Percentiles rank a stretch among this genome's conserved stretches.
Conservation (phyloP, 192 early-diverging fungal genomes). For the Entomortierella lignicola region DNA sequence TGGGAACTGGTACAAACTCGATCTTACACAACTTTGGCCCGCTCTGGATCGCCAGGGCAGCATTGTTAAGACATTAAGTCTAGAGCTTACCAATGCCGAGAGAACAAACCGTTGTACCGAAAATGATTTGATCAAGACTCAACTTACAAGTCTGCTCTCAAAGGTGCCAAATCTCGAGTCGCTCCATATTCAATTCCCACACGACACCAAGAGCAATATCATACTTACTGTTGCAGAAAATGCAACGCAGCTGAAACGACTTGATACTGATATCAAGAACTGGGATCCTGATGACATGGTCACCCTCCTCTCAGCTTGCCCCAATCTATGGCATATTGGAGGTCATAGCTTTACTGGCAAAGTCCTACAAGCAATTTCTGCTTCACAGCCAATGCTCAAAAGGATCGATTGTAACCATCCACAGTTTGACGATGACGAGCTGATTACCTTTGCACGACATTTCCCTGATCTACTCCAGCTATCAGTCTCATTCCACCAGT, state of each 20-base stretch:
- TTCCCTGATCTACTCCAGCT: constrained; percentile 33
- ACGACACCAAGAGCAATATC: constrained; percentile 19
- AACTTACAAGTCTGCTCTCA: constrained; percentile 16
- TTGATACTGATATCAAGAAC: constrained; percentile 25
- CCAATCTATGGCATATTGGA: constrained; percentile 5
- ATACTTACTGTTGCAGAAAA: constrained; percentile 1
- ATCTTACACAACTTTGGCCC: constrained; percentile 29
- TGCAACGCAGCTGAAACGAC: constrained; percentile 2
- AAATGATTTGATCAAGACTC: constrained; percentile 2
- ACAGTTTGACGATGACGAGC: constrained; percentile 38
- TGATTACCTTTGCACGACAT: constrained; percentile 23
- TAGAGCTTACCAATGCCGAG: constrained; percentile 15
- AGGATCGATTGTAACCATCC: constrained; percentile 37
- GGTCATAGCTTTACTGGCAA: constrained; percentile 39
- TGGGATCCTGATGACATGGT: constrained; percentile 34
- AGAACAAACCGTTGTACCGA: constrained; percentile 1
- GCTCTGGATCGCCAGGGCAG: constrained; percentile 28
- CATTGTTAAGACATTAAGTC: neutral
- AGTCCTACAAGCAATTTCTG: constrained; percentile 24
- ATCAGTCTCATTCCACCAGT: constrained; percentile 28
- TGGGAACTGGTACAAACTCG: constrained; percentile 33
- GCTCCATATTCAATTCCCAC: constrained; percentile 26
- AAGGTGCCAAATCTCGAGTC: constrained; percentile 29
- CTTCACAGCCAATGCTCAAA: constrained; percentile 12
- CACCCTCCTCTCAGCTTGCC: constrained; percentile 8